Evolutionary conservation across 1,139 yeast species (phyloP), one percentile per base, ranked within the genome.

Genomic region (Oligophagozyma castellii): DNA sequence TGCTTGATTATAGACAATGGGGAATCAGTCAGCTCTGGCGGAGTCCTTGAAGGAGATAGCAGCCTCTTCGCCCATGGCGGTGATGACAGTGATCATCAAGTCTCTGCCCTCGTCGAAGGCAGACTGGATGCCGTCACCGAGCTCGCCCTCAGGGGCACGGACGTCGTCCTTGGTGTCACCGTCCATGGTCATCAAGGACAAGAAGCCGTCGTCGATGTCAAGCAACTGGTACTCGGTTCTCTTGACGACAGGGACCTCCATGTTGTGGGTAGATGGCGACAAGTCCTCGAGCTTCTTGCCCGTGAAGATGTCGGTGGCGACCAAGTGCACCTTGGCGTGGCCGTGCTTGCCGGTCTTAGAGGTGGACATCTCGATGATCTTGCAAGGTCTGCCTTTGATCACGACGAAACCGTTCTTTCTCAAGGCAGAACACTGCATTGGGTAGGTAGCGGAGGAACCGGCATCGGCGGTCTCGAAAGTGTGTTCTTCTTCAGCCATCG

Each of bases 281-380:
- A 89, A 80, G 68, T 89, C 98, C 74, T 89, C 98, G 67, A 86
- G 77, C 73, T 89, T 89, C 86, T 89, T 92, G 67, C 86, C 84
- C 58, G 98, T 89, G 86, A 89, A 89, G 64, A 89, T 86, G 65
- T 89, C 98, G 55, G 79, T 76, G 63, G 96, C 96, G 49, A 89
- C 95, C 70, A 89, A 76, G 70, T 89, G 96, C 66, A 89, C 98
- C 77, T 89, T 89, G 63, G 98, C 98, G 89, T 89, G 98, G 70
- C 98, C 98, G 79, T 89, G 98, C 95, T 89, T 89, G 71, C 98
- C 98, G 55, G 98, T 89, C 80, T 89, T 89, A 59, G 98, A 89
- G 59, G 98, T 89, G 44, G 98, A 89, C 98, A 89, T 89, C 65
- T 89, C 98, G 56, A 89, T 92, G 65, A 89, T 89, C 79, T 89